Conservation (phyloP, 1,139 yeast species). For the Spencermartinsiella ligniputridi region DNA sequence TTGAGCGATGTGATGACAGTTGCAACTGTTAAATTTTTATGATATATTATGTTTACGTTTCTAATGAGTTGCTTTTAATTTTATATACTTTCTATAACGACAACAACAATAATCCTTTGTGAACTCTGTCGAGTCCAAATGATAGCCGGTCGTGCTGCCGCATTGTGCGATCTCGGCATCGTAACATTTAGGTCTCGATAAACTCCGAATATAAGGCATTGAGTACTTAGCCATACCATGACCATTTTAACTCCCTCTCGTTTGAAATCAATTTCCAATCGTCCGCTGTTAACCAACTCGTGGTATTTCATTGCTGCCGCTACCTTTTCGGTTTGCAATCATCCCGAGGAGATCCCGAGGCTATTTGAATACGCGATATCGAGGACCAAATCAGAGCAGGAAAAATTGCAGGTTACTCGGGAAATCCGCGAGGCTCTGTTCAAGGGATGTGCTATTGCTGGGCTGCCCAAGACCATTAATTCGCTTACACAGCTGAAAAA, state of each 20-base stretch:
- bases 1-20: too few relatives aligned
- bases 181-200: too few relatives aligned
- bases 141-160: too few relatives aligned
- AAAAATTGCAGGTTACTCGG: conserved; percentile 41
- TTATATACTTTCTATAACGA: too few relatives aligned
- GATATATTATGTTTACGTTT: too few relatives aligned
- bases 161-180: too few relatives aligned
- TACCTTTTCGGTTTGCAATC: conserved; percentile 74
- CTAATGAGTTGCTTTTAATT: too few relatives aligned
- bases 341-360: conserved; percentile 74
- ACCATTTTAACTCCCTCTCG: conserved; percentile 55
- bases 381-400: conserved; percentile 26
- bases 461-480: conserved; percentile 82
- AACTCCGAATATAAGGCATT: too few relatives aligned
- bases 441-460: conserved; percentile 73
- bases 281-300: conserved; percentile 49
- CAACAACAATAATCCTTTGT: too few relatives aligned
- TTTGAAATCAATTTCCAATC: conserved; percentile 48
- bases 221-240: too few relatives aligned
- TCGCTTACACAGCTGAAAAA: conserved; percentile 62
- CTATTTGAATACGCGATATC: conserved; percentile 70
- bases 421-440: conserved; percentile 71
- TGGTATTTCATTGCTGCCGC: conserved; percentile 85
- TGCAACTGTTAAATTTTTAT: too few relatives aligned
- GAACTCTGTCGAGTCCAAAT: too few relatives aligned